Conservation (phyloP, 192 early-diverging fungal species). For the Coemansia sp. region DNA sequence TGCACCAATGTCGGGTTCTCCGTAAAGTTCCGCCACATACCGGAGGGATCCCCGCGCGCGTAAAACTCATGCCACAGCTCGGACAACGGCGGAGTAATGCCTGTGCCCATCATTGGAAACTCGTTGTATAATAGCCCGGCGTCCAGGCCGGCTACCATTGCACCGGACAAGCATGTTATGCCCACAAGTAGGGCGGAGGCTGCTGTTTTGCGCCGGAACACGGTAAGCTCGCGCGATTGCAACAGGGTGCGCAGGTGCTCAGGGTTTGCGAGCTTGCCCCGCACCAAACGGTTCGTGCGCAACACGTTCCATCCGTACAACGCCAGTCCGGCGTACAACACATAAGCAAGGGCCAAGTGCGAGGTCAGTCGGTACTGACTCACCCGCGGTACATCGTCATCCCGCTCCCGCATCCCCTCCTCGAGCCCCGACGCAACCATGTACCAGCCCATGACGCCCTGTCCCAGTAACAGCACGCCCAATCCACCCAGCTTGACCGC, state of each 20-base stretch:
- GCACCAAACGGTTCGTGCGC: constrained; percentile 63
- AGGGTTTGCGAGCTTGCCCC: constrained; percentile 54
- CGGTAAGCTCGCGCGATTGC: constrained; percentile 61
- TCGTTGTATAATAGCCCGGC: constrained; percentile 97
- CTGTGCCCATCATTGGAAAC: constrained; percentile 91
- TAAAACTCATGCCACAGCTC: constrained; percentile 59
- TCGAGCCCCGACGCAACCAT: constrained; percentile 95
- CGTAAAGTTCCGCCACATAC: constrained; percentile 83
- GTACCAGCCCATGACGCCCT: constrained; percentile 95
- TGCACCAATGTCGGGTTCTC: constrained; percentile 94
- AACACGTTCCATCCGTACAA: constrained; percentile 79
- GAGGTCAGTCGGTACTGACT: constrained; percentile 92
- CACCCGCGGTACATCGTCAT: constrained; percentile 84
- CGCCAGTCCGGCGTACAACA: constrained; percentile 79
- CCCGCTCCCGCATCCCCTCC: constrained; percentile 71
- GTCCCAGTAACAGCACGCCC: constrained; percentile 68
- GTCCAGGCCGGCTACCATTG: constrained; percentile 94
- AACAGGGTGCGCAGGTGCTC: constrained; percentile 64
- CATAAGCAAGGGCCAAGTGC: constrained; percentile 84
- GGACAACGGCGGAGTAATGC: constrained; percentile 70
- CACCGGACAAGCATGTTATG: constrained; percentile 86
- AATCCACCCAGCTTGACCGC: constrained; percentile 62
- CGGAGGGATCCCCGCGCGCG: constrained; percentile 25
- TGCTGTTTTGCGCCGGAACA: constrained; percentile 45
- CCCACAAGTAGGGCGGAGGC: constrained; percentile 64